Conservation (phyloP, 495 filamentous ascomycete genomes). For the Oidiodendron maius region DNA sequence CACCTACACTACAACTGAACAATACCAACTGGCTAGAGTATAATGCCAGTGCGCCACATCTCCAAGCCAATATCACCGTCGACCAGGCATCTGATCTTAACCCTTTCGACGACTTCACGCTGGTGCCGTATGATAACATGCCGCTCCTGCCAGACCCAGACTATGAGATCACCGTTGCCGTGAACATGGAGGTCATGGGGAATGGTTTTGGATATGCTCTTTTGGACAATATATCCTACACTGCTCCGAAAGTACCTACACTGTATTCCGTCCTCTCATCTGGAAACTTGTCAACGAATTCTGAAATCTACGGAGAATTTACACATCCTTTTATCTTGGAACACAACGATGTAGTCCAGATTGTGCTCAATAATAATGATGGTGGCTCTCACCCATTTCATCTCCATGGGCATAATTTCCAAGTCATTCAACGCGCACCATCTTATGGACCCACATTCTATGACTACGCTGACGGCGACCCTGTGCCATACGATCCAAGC, state of each 20-base stretch:
- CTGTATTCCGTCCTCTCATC: constrained; percentile 71
- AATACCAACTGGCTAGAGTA: constrained; percentile 42
- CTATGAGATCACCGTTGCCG: constrained; percentile 53
- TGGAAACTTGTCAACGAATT: constrained; percentile 42
- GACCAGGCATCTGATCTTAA: constrained; percentile 47
- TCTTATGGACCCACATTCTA: constrained; percentile 1
- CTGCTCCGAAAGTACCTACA: constrained; percentile 60
- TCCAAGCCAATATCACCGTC: constrained; percentile 43
- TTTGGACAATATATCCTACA: constrained; percentile 14
- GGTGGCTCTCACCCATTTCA: constrained; percentile 50
- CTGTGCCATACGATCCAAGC: constrained; percentile 23
- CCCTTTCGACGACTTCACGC: constrained; percentile 63
- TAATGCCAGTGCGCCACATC: constrained; percentile 28
- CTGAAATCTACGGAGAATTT: constrained; percentile 61
- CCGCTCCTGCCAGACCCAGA: constrained; percentile 48
- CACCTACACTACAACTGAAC: constrained; percentile 13
- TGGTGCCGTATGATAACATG: constrained; percentile 59
- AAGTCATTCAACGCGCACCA: constrained; percentile 49
- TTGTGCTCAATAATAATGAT: constrained; percentile 78
- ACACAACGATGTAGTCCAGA: constrained; percentile 63
- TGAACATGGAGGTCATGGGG: constrained; percentile 44
- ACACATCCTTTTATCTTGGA: constrained; percentile 61
- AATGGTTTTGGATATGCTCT: constrained; percentile 67
- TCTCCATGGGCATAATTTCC: constrained; percentile 73
- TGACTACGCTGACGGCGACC: background rate